These are phyloP conservation scores for Malassezia furfur DNA, from an alignment of 1,284 basidiomycete genomes.

Conservation along the genomic window DNA sequence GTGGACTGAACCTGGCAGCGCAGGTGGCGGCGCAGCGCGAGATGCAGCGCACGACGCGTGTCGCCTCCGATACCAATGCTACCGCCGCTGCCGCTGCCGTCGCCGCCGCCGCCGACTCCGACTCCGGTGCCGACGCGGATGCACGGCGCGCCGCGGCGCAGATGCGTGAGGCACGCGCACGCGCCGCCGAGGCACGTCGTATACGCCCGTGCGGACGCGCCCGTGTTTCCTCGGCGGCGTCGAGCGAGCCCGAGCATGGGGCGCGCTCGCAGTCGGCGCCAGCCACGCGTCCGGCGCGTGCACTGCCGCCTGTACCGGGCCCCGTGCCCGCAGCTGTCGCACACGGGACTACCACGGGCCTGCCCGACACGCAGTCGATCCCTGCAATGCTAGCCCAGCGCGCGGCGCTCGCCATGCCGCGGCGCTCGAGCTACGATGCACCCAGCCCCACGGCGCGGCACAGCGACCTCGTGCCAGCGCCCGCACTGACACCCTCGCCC, in stretches of 20 bases:
- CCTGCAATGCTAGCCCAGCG: background rate
- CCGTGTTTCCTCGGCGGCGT: background rate
- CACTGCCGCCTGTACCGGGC: background rate
- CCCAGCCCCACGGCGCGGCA: background rate
- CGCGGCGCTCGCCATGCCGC: background rate
- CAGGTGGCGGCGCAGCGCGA: background rate
- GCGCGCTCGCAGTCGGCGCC: too few species aligned
- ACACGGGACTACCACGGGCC: background rate
- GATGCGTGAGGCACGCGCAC: slow-evolving; percentile 7
- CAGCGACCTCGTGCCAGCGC: background rate
- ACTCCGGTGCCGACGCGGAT: slow-evolving; percentile 2
- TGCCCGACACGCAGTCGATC: background rate
- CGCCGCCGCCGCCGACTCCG: background rate
- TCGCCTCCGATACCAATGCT: too few species aligned
- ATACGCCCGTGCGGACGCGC: background rate
- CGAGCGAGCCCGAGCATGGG: too few species aligned
- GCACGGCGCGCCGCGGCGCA: background rate
- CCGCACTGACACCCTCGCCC: background rate
- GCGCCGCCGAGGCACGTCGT: background rate
- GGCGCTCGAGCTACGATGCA: background rate
- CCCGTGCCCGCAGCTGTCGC: background rate
- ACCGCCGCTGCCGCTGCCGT: background rate
- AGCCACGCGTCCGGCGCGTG: background rate
- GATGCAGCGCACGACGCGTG: too few species aligned
- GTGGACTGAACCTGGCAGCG: background rate